Percentiles rank a stretch among this genome's conserved stretches.
These are phyloP conservation scores for Penicillium carneum DNA, from an alignment of 2,329 filamentous ascomycete species.

Conservation along the genomic window DNA sequence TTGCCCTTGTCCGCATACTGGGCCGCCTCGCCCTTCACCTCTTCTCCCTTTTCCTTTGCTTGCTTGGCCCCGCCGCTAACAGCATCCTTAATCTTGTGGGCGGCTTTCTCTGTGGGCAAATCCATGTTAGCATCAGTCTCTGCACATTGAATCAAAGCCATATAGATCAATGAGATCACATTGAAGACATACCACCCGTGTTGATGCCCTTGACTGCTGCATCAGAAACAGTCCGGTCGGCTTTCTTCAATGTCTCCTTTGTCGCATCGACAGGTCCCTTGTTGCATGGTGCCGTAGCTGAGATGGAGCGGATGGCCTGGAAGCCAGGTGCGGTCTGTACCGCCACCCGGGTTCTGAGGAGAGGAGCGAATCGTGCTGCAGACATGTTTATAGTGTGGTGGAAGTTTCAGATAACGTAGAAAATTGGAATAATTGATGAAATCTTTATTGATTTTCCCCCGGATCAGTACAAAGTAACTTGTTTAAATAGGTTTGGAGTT, in stretches of 20 bases:
- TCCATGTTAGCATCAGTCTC: constrained; percentile 2
- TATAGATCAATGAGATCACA: background rate
- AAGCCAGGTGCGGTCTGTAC: constrained; percentile 27
- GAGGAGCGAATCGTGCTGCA: constrained; percentile 44
- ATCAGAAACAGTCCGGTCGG: constrained; percentile 63
- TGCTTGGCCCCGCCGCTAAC: constrained; percentile 54
- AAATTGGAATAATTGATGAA: background rate
- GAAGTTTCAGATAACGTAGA: background rate
- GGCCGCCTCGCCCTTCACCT: constrained; percentile 44
- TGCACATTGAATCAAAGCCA: background rate
- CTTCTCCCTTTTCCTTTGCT: constrained; percentile 54
- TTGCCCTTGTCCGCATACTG: constrained; percentile 43
- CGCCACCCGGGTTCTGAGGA: constrained; percentile 33
- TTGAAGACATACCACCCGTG: constrained; percentile 62
- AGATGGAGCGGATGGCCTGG: constrained; percentile 52
- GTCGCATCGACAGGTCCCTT: constrained; percentile 63
- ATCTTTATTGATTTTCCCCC: background rate
- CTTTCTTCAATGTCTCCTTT: constrained; percentile 66
- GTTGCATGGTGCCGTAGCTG: constrained; percentile 58
- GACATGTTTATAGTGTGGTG: constrained; percentile 27
- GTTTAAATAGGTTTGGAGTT: background rate
- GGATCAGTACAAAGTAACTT: background rate
- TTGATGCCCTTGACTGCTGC: constrained; percentile 68
- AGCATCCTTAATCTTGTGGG: constrained; percentile 54
- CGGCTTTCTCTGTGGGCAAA: constrained; percentile 57